phyloP scores from a whole-genome alignment of 2,329 filamentous ascomycete species.

The Diaporthe vaccinii region DNA sequence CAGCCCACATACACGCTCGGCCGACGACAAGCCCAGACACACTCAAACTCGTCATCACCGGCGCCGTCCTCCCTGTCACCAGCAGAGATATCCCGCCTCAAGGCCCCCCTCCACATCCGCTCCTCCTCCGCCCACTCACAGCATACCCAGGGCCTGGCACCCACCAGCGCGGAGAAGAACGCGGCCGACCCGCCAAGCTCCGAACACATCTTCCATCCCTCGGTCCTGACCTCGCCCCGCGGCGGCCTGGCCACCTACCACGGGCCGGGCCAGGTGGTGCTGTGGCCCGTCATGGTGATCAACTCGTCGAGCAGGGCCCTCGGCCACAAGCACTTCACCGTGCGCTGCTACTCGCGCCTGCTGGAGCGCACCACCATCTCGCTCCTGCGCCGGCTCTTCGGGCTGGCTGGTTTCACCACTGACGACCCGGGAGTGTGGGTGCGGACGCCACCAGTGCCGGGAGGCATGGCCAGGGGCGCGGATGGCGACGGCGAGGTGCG shows the following conservation, averaged over 20 bases:
- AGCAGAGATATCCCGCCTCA: constrained; percentile 60
- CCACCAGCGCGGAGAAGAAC: constrained; percentile 40
- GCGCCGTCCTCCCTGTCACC: constrained; percentile 57
- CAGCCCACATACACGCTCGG: constrained; percentile 90
- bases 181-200: constrained; percentile 45
- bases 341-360: constrained; percentile 81
- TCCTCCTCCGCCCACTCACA: constrained; percentile 40
- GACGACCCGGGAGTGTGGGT: constrained; percentile 91
- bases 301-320: constrained; percentile 58
- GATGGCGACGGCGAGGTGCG: constrained; percentile 51
- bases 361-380: constrained; percentile 83
- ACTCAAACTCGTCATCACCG: constrained; percentile 44
- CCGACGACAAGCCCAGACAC: constrained; percentile 73
- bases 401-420: constrained; percentile 73
- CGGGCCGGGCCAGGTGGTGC: constrained; percentile 90
- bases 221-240: constrained; percentile 79
- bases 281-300: constrained; percentile 93
- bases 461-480: constrained; percentile 1
- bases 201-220: constrained; percentile 60
- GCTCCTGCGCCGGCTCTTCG: constrained; percentile 69
- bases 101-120: constrained; percentile 54
- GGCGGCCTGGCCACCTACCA: constrained; percentile 96
- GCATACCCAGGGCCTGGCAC: neutral
- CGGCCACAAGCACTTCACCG: constrained; percentile 68
- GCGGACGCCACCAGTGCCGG: constrained; percentile 45